A percentile compares a stretch with the other conserved stretches of the same genome.
These are phyloP conservation scores for Clonostachys rosea DNA, from an alignment of 2,329 filamentous ascomycete species.

Conservation along the genomic window DNA sequence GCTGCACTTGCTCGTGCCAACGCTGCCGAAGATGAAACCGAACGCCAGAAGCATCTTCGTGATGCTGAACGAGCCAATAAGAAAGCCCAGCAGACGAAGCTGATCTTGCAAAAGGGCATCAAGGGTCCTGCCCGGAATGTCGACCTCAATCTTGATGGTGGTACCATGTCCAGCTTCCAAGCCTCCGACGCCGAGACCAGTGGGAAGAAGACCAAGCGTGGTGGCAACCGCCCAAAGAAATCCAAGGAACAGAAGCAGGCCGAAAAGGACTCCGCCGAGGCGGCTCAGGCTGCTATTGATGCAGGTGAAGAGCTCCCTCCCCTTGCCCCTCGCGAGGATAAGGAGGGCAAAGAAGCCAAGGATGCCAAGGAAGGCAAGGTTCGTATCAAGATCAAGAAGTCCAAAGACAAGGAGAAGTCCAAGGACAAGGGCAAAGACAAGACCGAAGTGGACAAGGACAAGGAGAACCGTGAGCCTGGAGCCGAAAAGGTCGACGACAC, in stretches of 20 bases:
- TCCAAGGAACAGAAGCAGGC: slow-evolving; percentile 82
- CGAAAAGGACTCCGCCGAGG: slow-evolving; percentile 79
- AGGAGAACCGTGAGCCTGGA: slow-evolving; percentile 32
- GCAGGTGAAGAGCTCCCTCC: slow-evolving; percentile 66
- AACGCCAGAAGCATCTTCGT: slow-evolving; percentile 73
- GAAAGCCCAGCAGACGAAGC: slow-evolving; percentile 87
- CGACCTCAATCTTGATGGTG: slow-evolving; percentile 70
- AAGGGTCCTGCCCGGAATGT: slow-evolving; percentile 69
- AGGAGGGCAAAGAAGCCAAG: slow-evolving; percentile 32
- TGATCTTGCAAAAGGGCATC: slow-evolving; percentile 80
- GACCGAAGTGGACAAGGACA: slow-evolving; percentile 31
- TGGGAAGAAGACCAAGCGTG: slow-evolving; percentile 35
- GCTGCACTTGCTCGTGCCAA: slow-evolving; percentile 74
- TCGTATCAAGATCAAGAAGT: slow-evolving; percentile 35
- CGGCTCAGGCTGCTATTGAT: slow-evolving; percentile 79
- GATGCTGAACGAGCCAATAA: slow-evolving; percentile 89
- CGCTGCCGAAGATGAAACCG: slow-evolving; percentile 74
- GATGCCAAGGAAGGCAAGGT: slow-evolving; percentile 37
- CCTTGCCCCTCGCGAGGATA: slow-evolving; percentile 40
- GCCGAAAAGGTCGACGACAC: slow-evolving; percentile 48
- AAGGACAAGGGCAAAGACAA: slow-evolving; percentile 31
- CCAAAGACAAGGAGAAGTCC: slow-evolving; percentile 34
- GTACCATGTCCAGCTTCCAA: slow-evolving; percentile 80
- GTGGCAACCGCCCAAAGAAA: slow-evolving; percentile 75
- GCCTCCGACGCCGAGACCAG: slow-evolving; percentile 50